Percentiles rank a stretch among this genome's conserved stretches.
These are phyloP conservation scores for Papilionanthe hybrid DNA, from an alignment of 116 monocot genomes.

Conservation along the genomic window DNA sequence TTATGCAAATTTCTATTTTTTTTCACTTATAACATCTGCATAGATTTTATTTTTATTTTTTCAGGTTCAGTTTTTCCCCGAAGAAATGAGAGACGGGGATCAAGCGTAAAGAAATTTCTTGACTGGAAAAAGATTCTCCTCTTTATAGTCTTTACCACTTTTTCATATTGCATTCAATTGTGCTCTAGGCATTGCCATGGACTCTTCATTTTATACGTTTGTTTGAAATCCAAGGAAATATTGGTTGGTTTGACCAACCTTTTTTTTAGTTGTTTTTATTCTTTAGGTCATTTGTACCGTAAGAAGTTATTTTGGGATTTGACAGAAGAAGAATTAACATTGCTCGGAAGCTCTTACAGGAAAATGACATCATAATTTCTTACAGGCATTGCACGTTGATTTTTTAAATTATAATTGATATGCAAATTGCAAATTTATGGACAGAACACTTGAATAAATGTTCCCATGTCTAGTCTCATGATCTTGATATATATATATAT, in stretches of 20 bases:
- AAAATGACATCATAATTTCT: too few relatives aligned
- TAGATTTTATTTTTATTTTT: slow-evolving; percentile 5
- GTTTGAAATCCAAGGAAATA: neutral
- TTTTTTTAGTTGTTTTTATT: slow-evolving; percentile 6
- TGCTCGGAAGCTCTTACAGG: too few relatives aligned
- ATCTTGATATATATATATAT: slow-evolving; percentile 40
- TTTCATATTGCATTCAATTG: slow-evolving; percentile 52
- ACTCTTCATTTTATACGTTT: neutral
- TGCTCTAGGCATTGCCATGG: slow-evolving; percentile 47
- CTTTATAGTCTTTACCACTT: slow-evolving; percentile 33
- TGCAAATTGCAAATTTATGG: slow-evolving; percentile 57
- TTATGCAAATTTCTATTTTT: neutral
- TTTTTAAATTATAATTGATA: slow-evolving; percentile 5
- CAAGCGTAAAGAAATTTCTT: slow-evolving; percentile 66
- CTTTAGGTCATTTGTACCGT: slow-evolving; percentile 26
- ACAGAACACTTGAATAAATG: slow-evolving; percentile 27
- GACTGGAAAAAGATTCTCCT: slow-evolving; percentile 58
- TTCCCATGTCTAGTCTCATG: slow-evolving; percentile 21
- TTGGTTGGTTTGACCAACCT: neutral
- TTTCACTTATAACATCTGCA: neutral
- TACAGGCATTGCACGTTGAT: too few relatives aligned
- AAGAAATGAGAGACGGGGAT: slow-evolving; percentile 60
- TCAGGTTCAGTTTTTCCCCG: slow-evolving; percentile 70
- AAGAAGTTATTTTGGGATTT: too few relatives aligned
- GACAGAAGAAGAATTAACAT: too few relatives aligned